These are phyloP conservation scores for Marchantia paleacea DNA, from an alignment of 225 moss, liverwort and hornwort species.

Conservation along the genomic window DNA sequence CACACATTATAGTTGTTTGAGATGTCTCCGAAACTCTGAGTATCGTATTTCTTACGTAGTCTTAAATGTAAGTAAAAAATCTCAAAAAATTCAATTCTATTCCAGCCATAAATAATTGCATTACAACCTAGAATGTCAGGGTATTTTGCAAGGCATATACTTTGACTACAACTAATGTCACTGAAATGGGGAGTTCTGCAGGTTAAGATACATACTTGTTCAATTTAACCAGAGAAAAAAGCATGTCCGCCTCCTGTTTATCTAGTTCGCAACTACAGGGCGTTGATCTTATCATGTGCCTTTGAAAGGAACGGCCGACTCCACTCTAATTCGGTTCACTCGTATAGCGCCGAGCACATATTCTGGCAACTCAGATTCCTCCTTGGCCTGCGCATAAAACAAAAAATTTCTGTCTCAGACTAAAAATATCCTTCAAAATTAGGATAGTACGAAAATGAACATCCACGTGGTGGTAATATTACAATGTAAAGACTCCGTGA, in stretches of 20 bases:
- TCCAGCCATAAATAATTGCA: too few species aligned
- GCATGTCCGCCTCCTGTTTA: neutral
- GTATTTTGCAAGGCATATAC: too few species aligned
- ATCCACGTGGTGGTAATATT: too few species aligned
- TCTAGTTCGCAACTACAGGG: neutral
- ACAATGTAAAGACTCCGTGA: neutral
- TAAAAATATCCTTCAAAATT: neutral
- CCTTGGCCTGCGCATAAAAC: conserved; percentile 45
- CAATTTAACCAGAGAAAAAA: neutral
- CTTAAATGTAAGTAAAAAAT: neutral
- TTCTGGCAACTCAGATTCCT: conserved; percentile 57
- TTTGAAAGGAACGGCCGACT: conserved; percentile 41
- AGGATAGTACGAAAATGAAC: neutral
- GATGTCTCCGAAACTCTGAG: neutral
- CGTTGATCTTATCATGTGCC: neutral
- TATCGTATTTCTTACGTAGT: too few species aligned
- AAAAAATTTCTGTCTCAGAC: neutral
- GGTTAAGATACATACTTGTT: conserved; percentile 8
- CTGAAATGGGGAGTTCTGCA: neutral
- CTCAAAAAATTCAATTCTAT: neutral
- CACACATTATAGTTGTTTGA: neutral
- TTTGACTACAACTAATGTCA: too few species aligned
- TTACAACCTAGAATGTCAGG: too few species aligned
- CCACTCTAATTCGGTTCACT: conserved; percentile 57
- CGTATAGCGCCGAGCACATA: conserved; percentile 59